Base-by-base conservation (phyloP, 257 asterid species). In the Plantago ovata region DNA sequence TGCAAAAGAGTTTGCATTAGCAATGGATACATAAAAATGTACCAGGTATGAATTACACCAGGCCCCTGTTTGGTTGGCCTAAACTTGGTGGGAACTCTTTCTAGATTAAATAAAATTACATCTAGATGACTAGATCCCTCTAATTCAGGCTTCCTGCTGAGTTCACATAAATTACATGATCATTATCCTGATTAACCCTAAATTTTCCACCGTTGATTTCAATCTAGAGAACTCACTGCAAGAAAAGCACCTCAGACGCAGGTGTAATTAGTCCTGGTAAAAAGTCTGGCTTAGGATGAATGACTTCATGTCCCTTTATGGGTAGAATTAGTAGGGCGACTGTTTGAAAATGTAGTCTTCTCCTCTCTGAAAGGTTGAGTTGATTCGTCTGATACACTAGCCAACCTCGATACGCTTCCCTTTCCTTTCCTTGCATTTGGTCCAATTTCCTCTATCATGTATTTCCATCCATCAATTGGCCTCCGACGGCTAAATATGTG, bases 391-490 rank as follows among this genome's bases (percentile, higher is more conserved):
- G 95, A 66, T 22, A 92, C 79, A 45, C 81, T 84, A 22, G 97
- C 73, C 52, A 84, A 52, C 74, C 97, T 86, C 4, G 94, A 69
- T 36, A 81, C 97, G 23, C 94, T 82, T 8, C 95, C 98, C 66
- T 82, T 83, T 51, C 81, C 87, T 79, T 61, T 84, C 81, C 69
- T 84, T 6, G 98, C 84, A 69, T 92, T 88, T 10, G 95, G 96
- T 28, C 97, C 98, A 8, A 85, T 85, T 55, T 72, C 91, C 59
- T 92, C 98, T 41, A 92, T 92, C 97, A 92, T 88, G 80, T 84
- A 83, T 74, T 81, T 92, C 97, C 98, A 92, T 36, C 97, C 97
- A 51, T 88, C 97, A 18, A 85, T 81, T 0, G 97, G 97, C 76
- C 95, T 72, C 60, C 87, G 61, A 1, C 87, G 82, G 42, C 87